phyloP scores from a whole-genome alignment of 2,329 filamentous ascomycete species.

The Beauveria australis region DNA sequence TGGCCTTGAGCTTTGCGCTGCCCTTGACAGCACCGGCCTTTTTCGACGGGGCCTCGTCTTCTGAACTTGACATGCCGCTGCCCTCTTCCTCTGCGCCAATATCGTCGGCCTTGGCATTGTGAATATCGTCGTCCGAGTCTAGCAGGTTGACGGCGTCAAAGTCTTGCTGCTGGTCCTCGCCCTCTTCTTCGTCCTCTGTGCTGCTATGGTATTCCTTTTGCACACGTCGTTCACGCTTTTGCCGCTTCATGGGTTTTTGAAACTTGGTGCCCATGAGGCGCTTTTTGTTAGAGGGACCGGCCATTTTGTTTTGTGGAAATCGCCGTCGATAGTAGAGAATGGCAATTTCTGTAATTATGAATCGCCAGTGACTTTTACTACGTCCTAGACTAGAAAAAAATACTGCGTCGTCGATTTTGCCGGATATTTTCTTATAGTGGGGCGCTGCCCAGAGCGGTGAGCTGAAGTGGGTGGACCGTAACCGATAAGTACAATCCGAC shows the following conservation, averaged over 20 bases:
- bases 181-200: constrained; percentile 33
- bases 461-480: background rate
- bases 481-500: background rate
- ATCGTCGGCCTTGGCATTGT: constrained; percentile 45
- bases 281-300: constrained; percentile 25
- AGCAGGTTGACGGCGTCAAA: constrained; percentile 46
- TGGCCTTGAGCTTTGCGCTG: constrained; percentile 21
- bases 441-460: constrained; percentile 1
- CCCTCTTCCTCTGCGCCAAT: constrained; percentile 31
- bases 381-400: background rate
- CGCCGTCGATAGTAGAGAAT: background rate
- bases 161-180: constrained; percentile 26
- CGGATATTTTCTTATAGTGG: constrained; percentile 7
- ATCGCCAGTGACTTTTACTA: background rate
- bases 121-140: constrained; percentile 50
- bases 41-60: constrained; percentile 27
- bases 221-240: constrained; percentile 32
- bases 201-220: constrained; percentile 45
- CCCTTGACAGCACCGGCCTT: constrained; percentile 19
- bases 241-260: constrained; percentile 41
- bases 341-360: background rate
- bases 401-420: background rate
- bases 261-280: constrained; percentile 22
- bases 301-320: constrained; percentile 21
- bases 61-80: constrained; percentile 27